Conservation (phyloP, 352 stramenopile genomes). For the Globisporangium camurandrum region DNA sequence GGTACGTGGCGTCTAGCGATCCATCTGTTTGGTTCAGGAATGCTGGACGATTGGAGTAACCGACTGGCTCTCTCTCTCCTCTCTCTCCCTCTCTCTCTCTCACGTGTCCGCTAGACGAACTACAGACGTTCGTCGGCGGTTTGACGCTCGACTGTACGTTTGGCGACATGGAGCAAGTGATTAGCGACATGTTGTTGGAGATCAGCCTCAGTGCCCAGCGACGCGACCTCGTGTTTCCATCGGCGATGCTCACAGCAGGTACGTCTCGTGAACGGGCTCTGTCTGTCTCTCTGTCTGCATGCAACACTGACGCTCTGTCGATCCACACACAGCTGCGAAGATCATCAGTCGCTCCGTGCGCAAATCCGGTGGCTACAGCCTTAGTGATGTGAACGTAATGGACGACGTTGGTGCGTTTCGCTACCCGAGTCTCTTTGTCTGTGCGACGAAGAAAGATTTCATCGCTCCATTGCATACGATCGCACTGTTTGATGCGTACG, state of each 20-base stretch:
- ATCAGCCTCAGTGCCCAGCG: conserved; percentile 65
- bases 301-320: neutral
- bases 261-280: neutral
- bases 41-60: neutral
- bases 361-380: conserved; percentile 48
- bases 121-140: conserved; percentile 52
- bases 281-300: neutral
- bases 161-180: conserved; percentile 69
- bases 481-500: conserved; percentile 45
- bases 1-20: conserved; percentile 2
- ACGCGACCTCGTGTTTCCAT: conserved; percentile 52
- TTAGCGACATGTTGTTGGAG: conserved; percentile 67
- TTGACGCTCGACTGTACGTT: conserved; percentile 57
- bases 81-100: no score
- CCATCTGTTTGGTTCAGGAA: conserved; percentile 4
- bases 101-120: neutral
- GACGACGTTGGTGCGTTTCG: conserved; percentile 29
- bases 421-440: conserved; percentile 60
- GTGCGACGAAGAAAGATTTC: conserved; percentile 65
- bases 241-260: conserved; percentile 45
- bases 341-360: conserved; percentile 60
- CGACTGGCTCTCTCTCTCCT: neutral
- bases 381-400: conserved; percentile 46
- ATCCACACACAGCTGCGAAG: conserved; percentile 34
- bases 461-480: conserved; percentile 53